Evolutionary conservation across 2,329 filamentous ascomycete species (phyloP), one percentile per base, ranked within the genome.

Genomic region (Calonectria montana): DNA sequence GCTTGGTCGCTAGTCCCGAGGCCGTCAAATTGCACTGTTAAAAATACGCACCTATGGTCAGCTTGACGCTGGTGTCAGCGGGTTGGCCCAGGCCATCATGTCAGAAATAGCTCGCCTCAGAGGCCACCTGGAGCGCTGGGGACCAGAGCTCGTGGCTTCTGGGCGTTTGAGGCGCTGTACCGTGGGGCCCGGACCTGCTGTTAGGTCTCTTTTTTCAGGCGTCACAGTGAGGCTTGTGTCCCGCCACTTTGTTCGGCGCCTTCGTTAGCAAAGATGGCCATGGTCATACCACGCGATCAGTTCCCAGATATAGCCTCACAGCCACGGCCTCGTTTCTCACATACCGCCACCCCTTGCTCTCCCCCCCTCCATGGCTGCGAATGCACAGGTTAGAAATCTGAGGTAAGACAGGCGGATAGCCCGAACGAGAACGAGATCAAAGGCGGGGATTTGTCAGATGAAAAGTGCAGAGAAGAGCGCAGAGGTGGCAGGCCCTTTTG

Each of bases 281-380:
- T 21, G 12, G 53, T 61, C 35, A 47, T 53, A 69, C 76, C 77
- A 79, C 77, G 75, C 77, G 77, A 79, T 69, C 77, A 79, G 53
- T 79, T 79, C 75, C 77, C 77, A 69, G 71, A 79, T 76, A 61
- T 70, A 70, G 72, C 48, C 35, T 39, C 50, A 15, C 27, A 35
- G 35, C 7, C 35, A 18, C 15, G 53, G 21, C 53, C 18, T 7
- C 10, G 53, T 25, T 37, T 59, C 53, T 39, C 53, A 41, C 53
- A 39, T 59, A 35, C 53, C 31, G 53, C 27, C 53, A 35, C 53
- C 31, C 37, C 31, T 31, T 31, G n/a, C n/a, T n/a, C n/a, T n/a
- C n/a, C 21, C 16, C 31, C n/a, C 6, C 53, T n/a, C 31, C 53
- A 55, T 35, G 29, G 48, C 4, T 35, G 50, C 27, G 50, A 55